These are phyloP conservation scores for Arthroderma uncinatum DNA, from an alignment of 2,329 filamentous ascomycete species.

Conservation along the genomic window DNA sequence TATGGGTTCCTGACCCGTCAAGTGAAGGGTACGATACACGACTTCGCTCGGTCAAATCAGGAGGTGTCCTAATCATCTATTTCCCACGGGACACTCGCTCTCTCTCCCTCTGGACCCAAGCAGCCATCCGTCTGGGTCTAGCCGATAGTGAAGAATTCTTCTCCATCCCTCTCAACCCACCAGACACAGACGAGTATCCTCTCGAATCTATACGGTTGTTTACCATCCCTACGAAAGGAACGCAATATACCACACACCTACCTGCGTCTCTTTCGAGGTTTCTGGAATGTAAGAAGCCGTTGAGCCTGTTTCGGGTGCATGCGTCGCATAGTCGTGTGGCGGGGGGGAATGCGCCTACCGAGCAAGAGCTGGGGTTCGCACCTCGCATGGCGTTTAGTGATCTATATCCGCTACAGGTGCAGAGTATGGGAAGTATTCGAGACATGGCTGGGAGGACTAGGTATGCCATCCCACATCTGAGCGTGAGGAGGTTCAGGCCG, in stretches of 20 bases:
- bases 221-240: conserved; percentile 40
- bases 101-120: conserved; percentile 12
- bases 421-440: conserved; percentile 45
- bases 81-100: conserved; percentile 28
- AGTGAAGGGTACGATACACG: conserved; percentile 33
- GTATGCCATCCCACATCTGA: conserved; percentile 33
- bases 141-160: conserved; percentile 35
- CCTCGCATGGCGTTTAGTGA: conserved; percentile 47
- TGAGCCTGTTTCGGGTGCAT: conserved; percentile 46
- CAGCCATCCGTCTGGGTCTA: conserved; percentile 24
- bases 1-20: conserved; percentile 48
- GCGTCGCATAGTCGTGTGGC: conserved; percentile 32
- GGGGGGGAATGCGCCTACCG: conserved; percentile 45
- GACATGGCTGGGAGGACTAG: conserved; percentile 38
- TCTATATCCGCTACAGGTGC: conserved; percentile 47
- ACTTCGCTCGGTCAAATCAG: conserved; percentile 39
- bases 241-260: conserved; percentile 31
- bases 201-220: conserved; percentile 43
- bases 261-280: conserved; percentile 41
- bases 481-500: conserved; percentile 45
- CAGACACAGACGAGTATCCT: conserved; percentile 37
- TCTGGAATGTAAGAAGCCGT: conserved; percentile 35
- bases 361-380: conserved; percentile 42
- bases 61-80: conserved; percentile 43
- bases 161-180: conserved; percentile 43